Evolutionary conservation across 192 early-diverging fungal species (phyloP).

Genomic region (Podila minutissima): DNA sequence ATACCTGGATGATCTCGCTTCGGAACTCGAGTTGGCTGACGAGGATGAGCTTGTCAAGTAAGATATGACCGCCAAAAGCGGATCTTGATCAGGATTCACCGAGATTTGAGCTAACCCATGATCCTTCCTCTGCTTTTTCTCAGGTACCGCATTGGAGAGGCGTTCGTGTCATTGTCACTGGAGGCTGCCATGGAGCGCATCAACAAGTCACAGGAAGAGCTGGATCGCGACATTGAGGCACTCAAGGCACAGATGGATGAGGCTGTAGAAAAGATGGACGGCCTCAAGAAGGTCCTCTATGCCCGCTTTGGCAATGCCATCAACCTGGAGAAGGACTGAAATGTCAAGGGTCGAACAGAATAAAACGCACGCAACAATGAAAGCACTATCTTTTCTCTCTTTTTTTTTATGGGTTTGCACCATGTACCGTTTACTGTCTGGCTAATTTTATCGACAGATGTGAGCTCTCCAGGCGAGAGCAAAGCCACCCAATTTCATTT

Average conservation of each 20-base stretch:
- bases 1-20: conserved; percentile 92
- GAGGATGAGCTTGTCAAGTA: conserved; percentile 89
- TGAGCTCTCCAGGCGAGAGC: no score
- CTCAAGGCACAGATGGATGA: conserved; percentile 72
- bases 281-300: conserved; percentile 88
- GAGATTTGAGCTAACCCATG: conserved; percentile 9
- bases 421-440: no score
- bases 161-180: conserved; percentile 82
- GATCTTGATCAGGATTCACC: not conserved
- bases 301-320: conserved; percentile 95
- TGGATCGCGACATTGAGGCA: conserved; percentile 69
- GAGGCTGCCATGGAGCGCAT: conserved; percentile 79
- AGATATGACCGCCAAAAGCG: not conserved
- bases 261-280: conserved; percentile 79
- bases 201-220: conserved; percentile 66
- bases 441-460: no score
- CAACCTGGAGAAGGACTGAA: conserved; percentile 89
- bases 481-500: no score
- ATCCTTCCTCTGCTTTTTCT: not conserved
- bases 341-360: not conserved
- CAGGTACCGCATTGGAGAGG: conserved; percentile 89
- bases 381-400: no score
- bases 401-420: no score
- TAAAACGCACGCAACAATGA: not conserved
- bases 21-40: conserved; percentile 92